Percentiles rank a stretch among this genome's conserved stretches.
Conservation (phyloP, 2,329 filamentous ascomycete species). For the Aureobasidium sp. region DNA sequence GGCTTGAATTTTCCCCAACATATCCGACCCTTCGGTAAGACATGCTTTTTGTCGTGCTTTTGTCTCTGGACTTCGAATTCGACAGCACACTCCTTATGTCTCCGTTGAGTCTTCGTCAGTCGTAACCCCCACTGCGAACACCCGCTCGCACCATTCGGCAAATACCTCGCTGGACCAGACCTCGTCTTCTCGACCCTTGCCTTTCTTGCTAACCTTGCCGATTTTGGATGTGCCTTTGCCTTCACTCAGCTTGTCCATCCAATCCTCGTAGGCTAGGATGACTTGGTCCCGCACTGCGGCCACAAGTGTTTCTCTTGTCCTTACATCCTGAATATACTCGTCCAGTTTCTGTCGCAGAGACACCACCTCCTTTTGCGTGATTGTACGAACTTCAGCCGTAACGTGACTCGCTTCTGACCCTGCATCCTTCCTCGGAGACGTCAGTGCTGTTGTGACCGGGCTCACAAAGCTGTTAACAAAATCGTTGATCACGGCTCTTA, state of each 20-base stretch:
- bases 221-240: constrained; percentile 22
- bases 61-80: background rate
- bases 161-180: constrained; percentile 59
- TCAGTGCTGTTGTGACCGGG: constrained; percentile 45
- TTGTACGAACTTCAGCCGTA: constrained; percentile 39
- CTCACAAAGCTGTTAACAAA: constrained; percentile 50
- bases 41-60: background rate
- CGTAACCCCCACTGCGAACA: constrained; percentile 45
- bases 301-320: constrained; percentile 57
- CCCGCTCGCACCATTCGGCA: constrained; percentile 50
- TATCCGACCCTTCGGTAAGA: background rate
- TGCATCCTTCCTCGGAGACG: constrained; percentile 17
- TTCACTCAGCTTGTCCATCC: constrained; percentile 47
- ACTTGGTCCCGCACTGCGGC: constrained; percentile 57
- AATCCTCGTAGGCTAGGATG: constrained; percentile 54
- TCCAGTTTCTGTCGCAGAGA: constrained; percentile 48
- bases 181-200: constrained; percentile 52
- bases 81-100: background rate
- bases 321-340: constrained; percentile 55
- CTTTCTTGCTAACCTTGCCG: constrained; percentile 36
- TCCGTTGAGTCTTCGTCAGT: background rate
- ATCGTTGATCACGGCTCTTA: constrained; percentile 56
- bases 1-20: background rate
- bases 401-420: constrained; percentile 17
- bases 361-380: constrained; percentile 50